Base-by-base conservation (phyloP, 2,329 filamentous ascomycete genomes). In the Chaetomiaceae sp. region DNA sequence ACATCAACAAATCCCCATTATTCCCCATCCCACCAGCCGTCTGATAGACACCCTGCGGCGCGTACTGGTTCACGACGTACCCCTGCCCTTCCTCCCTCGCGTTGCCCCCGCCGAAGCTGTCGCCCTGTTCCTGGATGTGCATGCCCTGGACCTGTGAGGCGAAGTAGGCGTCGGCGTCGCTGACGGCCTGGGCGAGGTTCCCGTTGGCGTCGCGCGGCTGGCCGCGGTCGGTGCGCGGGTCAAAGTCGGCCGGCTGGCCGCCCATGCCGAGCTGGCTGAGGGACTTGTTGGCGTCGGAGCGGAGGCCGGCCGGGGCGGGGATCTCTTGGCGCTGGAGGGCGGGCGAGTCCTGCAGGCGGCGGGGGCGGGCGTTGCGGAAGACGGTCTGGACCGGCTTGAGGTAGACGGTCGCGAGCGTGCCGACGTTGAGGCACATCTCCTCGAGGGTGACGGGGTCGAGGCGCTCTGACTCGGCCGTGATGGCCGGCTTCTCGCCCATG, bases 311-410 rank as follows among this genome's bases (percentile, higher is more conserved):
- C 70, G 53, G 51, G 3, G 59, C 63, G 5, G 66, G 62, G 16
- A 75, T 76, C 1, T 79, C 78, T 49, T 87, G 79, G 56, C 82
- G 85, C 70, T 96, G 93, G 34, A 99, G 74, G 0, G 91, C 91
- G 0, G 92, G 91, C 2, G 86, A 92, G 47, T 95, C 88, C 49
- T 83, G 77, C 2, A 99, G 76, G 50, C 83, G 84, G 19, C 89
- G 80, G 1, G 89, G 86, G 13, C 93, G 81, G 12, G 93, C 92
- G 16, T 85, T 86, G 51, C 93, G 86, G 76, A 99, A 99, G 9
- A 99, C 93, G 48, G 93, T 92, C 66, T 97, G 90, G 5, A 99
- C 92, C 3, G 93, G 93, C 68, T 99, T 99, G 44, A 99, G 81
- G 68, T 99, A 99, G 45, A 99, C 92, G 0, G 93, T 99, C 3